Base-by-base conservation (phyloP, 371 early-diverging fungal species). In the Sporodiniella umbellata region DNA sequence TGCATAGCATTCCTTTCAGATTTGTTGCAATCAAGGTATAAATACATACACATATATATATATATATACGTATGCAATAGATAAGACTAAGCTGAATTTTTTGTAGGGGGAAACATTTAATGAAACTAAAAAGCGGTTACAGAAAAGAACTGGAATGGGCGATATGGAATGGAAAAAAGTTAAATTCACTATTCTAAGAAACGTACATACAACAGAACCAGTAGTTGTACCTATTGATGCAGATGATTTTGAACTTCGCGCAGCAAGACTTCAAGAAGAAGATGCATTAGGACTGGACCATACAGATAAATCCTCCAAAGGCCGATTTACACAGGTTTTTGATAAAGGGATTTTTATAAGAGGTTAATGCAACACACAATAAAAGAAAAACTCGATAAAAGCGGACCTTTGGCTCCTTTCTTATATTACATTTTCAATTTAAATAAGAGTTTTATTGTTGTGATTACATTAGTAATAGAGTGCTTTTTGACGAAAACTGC, bases 101-200 rank as follows among this genome's bases (percentile, higher is more conserved):
- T 7, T 8, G 19, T 47, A 61, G 54, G 87, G 79, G 31, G 95
- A 95, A 59, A 53, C 56, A 25, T 87, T 91, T 58, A 52, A 68
- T 10, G 80, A 79, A 1, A 87, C 88, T 17, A 90, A 87, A 74
- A 64, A 73, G 51, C 72, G 94, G 25, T 64, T 97, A 31, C 84
- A 81, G 44, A 69, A 67, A 48, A 72, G 87, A 35, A 70, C 89
- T 7, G 92, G 92, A 0, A 74, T 90, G 68, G 77, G 70, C 47
- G 93, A 94, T 42, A 94, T 92, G 77, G 96, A 95, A 23, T 88
- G 90, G 69, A 75, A 76, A 19, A 92, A 90, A 58, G 79, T 90
- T 48, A 90, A 87, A 58, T 72, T 85, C 44, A 68, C 74, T 3
- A 48, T 81, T 22, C 57, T 85, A 1, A 54, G 48, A 46, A 58